A percentile compares a stretch with the other conserved stretches of the same genome.
These are phyloP conservation scores for Penicillium pulvis DNA, from an alignment of 495 filamentous ascomycete species.

Conservation along the genomic window DNA sequence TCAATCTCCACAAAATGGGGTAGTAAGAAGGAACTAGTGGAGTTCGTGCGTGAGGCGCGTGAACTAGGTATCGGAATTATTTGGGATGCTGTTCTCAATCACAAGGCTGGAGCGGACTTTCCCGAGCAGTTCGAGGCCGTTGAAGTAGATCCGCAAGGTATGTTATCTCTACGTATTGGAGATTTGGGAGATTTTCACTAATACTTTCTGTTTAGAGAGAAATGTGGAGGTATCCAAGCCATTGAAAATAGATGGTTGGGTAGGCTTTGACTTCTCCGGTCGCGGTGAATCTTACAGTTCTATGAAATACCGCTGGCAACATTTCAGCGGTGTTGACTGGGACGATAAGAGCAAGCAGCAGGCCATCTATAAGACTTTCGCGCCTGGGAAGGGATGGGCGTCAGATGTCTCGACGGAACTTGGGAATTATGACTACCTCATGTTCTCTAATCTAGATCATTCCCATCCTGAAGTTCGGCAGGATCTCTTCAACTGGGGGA, in stretches of 20 bases:
- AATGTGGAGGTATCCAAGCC: conserved; percentile 56
- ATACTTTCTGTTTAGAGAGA: conserved; percentile 43
- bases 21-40: conserved; percentile 61
- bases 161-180: conserved; percentile 2
- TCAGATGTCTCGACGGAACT: conserved; percentile 64
- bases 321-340: conserved; percentile 73
- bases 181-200: neutral
- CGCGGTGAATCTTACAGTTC: conserved; percentile 59
- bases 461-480: conserved; percentile 62
- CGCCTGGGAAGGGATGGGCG: conserved; percentile 66
- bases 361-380: conserved; percentile 69
- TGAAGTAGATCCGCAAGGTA: conserved; percentile 60
- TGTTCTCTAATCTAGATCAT: conserved; percentile 70
- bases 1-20: conserved; percentile 70
- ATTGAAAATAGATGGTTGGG: conserved; percentile 68
- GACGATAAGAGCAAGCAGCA: conserved; percentile 57
- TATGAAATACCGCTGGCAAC: conserved; percentile 68
- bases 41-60: conserved; percentile 51
- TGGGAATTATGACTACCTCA: conserved; percentile 74
- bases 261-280: conserved; percentile 66
- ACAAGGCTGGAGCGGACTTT: conserved; percentile 70
- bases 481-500: conserved; percentile 67
- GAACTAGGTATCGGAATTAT: conserved; percentile 60
- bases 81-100: conserved; percentile 78
- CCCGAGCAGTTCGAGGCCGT: conserved; percentile 60